These are phyloP conservation scores for Grosmannia huntii DNA, from an alignment of 2,329 filamentous ascomycete genomes.

Conservation along the genomic window DNA sequence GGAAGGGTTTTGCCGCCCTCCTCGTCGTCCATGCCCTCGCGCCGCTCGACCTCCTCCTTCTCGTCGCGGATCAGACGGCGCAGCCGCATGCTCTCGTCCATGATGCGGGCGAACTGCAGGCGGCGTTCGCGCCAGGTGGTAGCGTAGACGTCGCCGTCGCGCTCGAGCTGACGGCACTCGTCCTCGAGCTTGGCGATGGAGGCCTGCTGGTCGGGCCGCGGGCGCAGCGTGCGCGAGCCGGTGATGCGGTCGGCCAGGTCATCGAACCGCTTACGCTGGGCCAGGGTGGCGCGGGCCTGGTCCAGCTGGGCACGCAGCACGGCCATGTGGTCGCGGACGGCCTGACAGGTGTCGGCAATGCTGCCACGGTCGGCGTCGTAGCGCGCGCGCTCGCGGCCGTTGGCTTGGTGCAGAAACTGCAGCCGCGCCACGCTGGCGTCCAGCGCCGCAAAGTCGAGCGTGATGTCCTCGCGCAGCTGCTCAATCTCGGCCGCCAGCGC, in stretches of 20 bases:
- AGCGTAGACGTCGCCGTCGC: conserved; percentile 70
- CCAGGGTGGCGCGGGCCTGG: conserved; percentile 60
- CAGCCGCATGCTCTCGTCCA: conserved; percentile 82
- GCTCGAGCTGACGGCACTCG: conserved; percentile 78
- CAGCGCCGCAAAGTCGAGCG: conserved; percentile 79
- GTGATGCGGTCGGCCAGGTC: conserved; percentile 79
- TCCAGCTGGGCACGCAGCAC: conserved; percentile 64
- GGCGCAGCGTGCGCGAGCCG: conserved; percentile 62
- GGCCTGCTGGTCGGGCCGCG: conserved; percentile 69
- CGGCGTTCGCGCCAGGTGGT: conserved; percentile 73
- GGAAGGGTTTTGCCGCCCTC: conserved; percentile 21
- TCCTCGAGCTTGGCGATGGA: conserved; percentile 72
- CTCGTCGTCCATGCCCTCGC: conserved; percentile 68
- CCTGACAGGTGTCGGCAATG: conserved; percentile 66
- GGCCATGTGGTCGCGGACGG: conserved; percentile 62
- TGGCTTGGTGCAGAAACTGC: conserved; percentile 75
- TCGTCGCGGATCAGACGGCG: conserved; percentile 81
- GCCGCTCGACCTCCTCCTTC: conserved; percentile 83
- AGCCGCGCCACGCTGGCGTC: conserved; percentile 78
- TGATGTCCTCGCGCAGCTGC: conserved; percentile 70
- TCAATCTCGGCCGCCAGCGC: conserved; percentile 30
- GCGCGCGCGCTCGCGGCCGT: conserved; percentile 68
- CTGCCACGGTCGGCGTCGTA: conserved; percentile 70
- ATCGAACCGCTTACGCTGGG: conserved; percentile 75
- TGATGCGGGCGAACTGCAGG: conserved; percentile 77